Evolutionary conservation across 768 basidiomycete genomes (phyloP), one percentile per base, ranked within the genome.

Genomic region (Podaxis sp.): DNA sequence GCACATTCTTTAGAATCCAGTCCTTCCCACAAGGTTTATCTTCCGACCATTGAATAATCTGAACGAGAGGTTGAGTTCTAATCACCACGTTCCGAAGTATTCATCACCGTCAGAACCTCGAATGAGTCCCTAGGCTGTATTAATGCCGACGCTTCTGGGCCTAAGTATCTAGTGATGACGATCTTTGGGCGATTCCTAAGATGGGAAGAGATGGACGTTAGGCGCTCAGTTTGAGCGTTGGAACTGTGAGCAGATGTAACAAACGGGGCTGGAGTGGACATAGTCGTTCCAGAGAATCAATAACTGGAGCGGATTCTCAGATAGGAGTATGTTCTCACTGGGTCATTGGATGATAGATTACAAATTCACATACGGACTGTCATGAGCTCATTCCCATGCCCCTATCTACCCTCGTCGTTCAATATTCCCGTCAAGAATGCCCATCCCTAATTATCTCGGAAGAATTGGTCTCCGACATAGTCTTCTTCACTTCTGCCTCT

Each of bases 1-100:
- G 71, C 5, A 86, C 76, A 62, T 93, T 89, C 56, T 89, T 77
- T 21, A 93, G 72, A 3, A 95, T 72, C 93, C 93, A 96, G 21
- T 78, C 65, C 14, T 86, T 77, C 40, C 84, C 81, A 59, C 84
- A 89, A 1, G 74, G 67, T 4, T 76, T 65, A 65, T 91, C 83
- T 62, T 89, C 70, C 4, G 73, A 69, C 82, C 81, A 83, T 4
- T 76, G 46, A 5, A 77, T 69, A 35, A 81, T 53, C 79, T 80
- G 10, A 50, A 52, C 18, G 9, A 50, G 9, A 50, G 36, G 13
- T 21, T 53, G 13, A 53, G 52, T 42, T 44, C 25, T 23, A 14
- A 36, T 38, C 9, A n/a, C 11, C 36, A 54, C 1, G 32, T 14
- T 21, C 23, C 18, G 27, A 58, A 50, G 25, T 46, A 58, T 38